Evolutionary conservation across 2,329 filamentous ascomycete genomes (phyloP), one percentile per base, ranked within the genome.

Genomic region (Cercospora sesami): DNA sequence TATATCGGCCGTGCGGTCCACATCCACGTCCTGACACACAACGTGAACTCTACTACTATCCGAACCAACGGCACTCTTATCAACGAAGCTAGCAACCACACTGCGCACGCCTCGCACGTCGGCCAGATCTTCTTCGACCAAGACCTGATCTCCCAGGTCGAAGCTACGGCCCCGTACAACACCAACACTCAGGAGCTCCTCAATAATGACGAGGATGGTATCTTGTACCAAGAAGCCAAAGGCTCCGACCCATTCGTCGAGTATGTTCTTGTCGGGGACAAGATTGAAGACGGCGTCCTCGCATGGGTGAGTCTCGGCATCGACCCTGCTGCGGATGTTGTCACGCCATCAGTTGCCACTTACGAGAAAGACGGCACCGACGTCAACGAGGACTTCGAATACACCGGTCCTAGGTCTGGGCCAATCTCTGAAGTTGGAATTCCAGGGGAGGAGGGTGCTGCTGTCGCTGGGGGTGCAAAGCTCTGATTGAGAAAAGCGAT

Each of bases 51-150:
- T 28, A 72, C 71, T 6, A 79, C 82, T 57, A 71, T 80, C 53
- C 63, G 68, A 16, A 68, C 65, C 30, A 87, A 84, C 74, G 85
- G 84, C 64, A 85, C 86, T 64, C 81, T 86, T 68, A 76, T 79
- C 48, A 84, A 82, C 67, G 80, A 81, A 12, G 55, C 21, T 16
- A 30, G 31, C 42, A 73, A 71, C 68, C 58, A 33, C 58, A 73
- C 71, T n/a, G 67, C 71, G 6, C 81, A 79, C 59, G 82, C 86
- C 67, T 83, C 85, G 8, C 87, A 90, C 78, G 82, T 90, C 36
- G 88, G 88, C 18, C 88, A 91, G 76, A 74, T 88, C 60, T 90
- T 88, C 82, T 88, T 88, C 65, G 87, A 90, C 76, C 85, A 89
- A 75, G 80, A 82, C 70, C 83, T 90, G 7, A 83, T 87, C 72